Percentiles rank a stretch among this genome's conserved stretches.
phyloP scores from a whole-genome alignment of 441 rosid genomes.

The Hypseocharis bilobata region DNA sequence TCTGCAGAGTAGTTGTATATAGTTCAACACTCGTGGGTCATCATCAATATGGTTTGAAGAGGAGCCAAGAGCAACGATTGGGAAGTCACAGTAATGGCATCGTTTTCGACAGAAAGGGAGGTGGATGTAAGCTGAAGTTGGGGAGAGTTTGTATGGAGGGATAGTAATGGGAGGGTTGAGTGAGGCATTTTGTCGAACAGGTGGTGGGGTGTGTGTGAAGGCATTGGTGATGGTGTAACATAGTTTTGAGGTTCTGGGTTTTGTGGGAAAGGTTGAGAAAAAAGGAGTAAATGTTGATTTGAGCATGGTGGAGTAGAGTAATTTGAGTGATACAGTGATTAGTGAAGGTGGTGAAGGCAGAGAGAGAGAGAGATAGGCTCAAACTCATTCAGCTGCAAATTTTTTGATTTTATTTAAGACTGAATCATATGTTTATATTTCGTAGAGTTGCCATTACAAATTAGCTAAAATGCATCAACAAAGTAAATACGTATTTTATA shows the following conservation, averaged over 20 bases:
- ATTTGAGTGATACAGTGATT: background rate
- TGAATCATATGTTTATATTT: too few species aligned
- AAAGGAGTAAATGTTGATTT: conserved; percentile 47
- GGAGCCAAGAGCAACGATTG: conserved; percentile 76
- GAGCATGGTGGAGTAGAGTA: conserved; percentile 31
- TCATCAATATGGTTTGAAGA: conserved; percentile 29
- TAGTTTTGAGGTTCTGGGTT: conserved; percentile 24
- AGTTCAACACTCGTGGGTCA: conserved; percentile 67
- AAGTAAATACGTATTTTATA: too few species aligned
- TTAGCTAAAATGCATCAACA: too few species aligned
- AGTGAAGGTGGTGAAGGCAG: background rate
- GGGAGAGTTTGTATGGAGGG: conserved; percentile 32
- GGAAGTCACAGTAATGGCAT: conserved; percentile 87
- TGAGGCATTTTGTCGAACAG: conserved; percentile 71
- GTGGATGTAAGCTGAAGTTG: conserved; percentile 73
- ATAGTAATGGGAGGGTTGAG: conserved; percentile 22
- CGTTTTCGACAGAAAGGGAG: conserved; percentile 95
- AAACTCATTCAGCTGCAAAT: too few species aligned
- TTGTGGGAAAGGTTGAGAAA: conserved; percentile 36
- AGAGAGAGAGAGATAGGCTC: background rate
- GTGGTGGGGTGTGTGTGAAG: conserved; percentile 28
- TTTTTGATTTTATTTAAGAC: too few species aligned
- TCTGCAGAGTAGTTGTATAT: conserved; percentile 44
- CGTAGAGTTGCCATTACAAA: too few species aligned
- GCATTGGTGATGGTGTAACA: conserved; percentile 6